Percentiles rank a stretch among this genome's conserved stretches.
phyloP scores from a whole-genome alignment of 495 filamentous ascomycete genomes.

The Lepidopterella palustris region DNA sequence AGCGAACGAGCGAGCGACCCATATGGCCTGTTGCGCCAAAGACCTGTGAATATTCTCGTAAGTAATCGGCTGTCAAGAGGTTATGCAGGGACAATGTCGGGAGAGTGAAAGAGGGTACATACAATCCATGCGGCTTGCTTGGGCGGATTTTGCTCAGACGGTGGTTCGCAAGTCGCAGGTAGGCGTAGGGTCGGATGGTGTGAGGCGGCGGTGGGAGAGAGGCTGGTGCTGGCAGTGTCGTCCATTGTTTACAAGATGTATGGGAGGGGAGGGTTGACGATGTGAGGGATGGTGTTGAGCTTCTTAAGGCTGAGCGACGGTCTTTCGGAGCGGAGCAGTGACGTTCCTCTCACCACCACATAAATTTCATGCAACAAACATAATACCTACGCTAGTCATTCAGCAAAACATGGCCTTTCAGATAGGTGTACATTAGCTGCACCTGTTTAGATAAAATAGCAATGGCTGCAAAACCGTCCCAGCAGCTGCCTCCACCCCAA shows the following conservation, averaged over 20 bases:
- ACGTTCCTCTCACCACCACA: no score
- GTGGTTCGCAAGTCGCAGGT: slow-evolving; percentile 33
- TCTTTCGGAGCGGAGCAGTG: no score
- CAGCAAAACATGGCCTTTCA: neutral
- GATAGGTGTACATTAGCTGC: neutral
- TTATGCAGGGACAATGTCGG: neutral
- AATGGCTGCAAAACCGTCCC: neutral
- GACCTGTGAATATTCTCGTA: slow-evolving; percentile 45
- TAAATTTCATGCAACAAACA: no score
- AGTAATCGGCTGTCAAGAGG: neutral
- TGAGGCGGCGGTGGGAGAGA: slow-evolving; percentile 24
- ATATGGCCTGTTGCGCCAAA: slow-evolving; percentile 96
- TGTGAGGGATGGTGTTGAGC: slow-evolving; percentile 4
- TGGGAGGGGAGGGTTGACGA: neutral
- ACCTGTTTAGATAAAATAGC: neutral
- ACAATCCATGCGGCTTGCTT: slow-evolving; percentile 34
- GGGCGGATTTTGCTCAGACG: slow-evolving; percentile 30
- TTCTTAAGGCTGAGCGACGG: neutral
- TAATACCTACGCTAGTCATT: neutral
- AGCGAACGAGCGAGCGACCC: slow-evolving; percentile 81
- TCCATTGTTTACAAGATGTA: slow-evolving; percentile 13
- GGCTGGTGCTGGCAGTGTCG: slow-evolving; percentile 22
- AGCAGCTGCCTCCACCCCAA: slow-evolving; percentile 12
- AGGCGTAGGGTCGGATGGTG: slow-evolving; percentile 29
- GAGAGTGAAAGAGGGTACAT: neutral